Evolutionary conservation across 164 flowering plant genomes (phyloP).

Genomic region (Malania oleifera): DNA sequence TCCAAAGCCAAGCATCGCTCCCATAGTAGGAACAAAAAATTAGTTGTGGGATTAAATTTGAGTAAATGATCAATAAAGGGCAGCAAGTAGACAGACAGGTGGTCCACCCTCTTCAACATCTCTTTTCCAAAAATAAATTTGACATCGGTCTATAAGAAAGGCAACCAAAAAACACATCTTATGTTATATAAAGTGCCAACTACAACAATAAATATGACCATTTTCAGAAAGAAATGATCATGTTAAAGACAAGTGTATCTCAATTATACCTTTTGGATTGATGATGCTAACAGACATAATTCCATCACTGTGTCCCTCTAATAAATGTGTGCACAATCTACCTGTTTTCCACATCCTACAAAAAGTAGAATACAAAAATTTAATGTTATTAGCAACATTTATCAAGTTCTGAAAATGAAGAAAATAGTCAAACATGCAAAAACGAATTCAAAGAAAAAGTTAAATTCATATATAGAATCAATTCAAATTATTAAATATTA

Average conservation of each 20-base stretch:
- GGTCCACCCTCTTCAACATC: too few relatives aligned
- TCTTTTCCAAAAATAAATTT: background rate
- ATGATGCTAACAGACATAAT: slow-evolving; percentile 60
- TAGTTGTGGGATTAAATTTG: too few relatives aligned
- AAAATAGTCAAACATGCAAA: background rate
- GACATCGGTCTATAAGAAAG: background rate
- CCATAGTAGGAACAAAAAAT: too few relatives aligned
- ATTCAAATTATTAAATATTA: slow-evolving; percentile 16
- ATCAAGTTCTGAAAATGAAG: background rate
- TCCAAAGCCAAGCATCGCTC: too few relatives aligned
- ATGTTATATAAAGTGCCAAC: background rate
- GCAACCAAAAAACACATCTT: background rate
- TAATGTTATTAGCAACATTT: slow-evolving; percentile 1
- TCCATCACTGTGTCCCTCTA: slow-evolving; percentile 78
- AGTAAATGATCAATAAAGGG: too few relatives aligned
- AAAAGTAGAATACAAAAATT: slow-evolving; percentile 2
- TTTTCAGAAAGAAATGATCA: background rate
- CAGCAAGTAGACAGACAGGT: too few relatives aligned
- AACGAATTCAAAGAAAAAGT: background rate
- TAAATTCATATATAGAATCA: background rate
- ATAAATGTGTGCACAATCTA: slow-evolving; percentile 65
- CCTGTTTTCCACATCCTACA: slow-evolving; percentile 77
- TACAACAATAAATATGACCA: background rate
- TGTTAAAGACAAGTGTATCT: background rate
- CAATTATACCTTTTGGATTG: slow-evolving; percentile 49